Evolutionary conservation across 352 stramenopile species (phyloP).

Genomic region (Pythium biforme): DNA sequence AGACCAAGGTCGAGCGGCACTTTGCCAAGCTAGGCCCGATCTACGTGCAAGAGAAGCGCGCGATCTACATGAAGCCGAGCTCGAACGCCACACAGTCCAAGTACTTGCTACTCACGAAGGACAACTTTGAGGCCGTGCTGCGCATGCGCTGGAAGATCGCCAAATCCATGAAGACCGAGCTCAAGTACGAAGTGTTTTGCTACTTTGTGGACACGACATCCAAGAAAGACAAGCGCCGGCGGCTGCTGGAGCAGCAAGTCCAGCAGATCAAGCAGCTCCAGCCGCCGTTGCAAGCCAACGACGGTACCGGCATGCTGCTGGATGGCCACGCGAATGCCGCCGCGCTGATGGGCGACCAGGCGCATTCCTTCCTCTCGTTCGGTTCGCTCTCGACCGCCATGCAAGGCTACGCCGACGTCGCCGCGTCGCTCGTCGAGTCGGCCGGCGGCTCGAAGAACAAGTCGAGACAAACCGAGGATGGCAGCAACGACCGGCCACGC

Average conservation of each 20-base stretch:
- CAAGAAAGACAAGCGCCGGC: conserved; percentile 63
- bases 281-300: conserved; percentile 25
- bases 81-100: conserved; percentile 80
- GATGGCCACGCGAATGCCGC: conserved; percentile 9
- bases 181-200: conserved; percentile 82
- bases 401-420: conserved; percentile 26
- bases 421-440: conserved; percentile 22
- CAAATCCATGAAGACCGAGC: conserved; percentile 73
- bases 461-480: conserved; percentile 16
- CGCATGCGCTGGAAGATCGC: conserved; percentile 77
- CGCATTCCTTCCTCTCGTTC: conserved; percentile 22
- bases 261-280: conserved; percentile 55
- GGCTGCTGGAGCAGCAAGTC: conserved; percentile 25
- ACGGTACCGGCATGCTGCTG: conserved; percentile 1
- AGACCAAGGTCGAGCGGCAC: conserved; percentile 75
- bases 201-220: conserved; percentile 73
- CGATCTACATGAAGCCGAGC: conserved; percentile 73
- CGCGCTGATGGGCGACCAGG: neutral
- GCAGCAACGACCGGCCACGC: conserved; percentile 33
- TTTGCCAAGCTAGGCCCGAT: conserved; percentile 57
- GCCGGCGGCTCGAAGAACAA: conserved; percentile 1
- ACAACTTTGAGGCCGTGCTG: conserved; percentile 71
- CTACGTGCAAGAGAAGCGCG: conserved; percentile 63
- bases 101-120: conserved; percentile 67
- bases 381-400: conserved; percentile 12